These are phyloP conservation scores for Pseudocercospora macadamiae DNA, from an alignment of 2,329 filamentous ascomycete species.

Conservation along the genomic window DNA sequence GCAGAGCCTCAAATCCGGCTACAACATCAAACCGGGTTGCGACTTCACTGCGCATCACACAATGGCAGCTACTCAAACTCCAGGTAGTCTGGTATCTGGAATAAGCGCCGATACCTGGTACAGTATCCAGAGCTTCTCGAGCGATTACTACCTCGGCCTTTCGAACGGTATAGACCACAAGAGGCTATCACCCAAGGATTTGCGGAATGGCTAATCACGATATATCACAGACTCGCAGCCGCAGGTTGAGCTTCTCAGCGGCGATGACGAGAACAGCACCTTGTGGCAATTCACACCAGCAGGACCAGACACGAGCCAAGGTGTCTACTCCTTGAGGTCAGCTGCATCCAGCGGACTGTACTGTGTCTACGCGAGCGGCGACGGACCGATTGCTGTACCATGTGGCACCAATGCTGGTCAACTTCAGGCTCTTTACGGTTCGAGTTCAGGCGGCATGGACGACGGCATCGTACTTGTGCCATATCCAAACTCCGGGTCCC, in stretches of 20 bases:
- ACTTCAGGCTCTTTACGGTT: constrained; percentile 12
- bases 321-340: constrained; percentile 16
- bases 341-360: constrained; percentile 9
- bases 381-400: constrained; percentile 2
- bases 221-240: no score
- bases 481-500: background rate
- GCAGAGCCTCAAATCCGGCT: no score
- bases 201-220: no score
- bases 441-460: background rate
- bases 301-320: constrained; percentile 9
- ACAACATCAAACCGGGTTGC: no score
- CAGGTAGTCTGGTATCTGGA: constrained; percentile 1
- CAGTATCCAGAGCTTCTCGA: constrained; percentile 15
- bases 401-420: constrained; percentile 13
- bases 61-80: background rate
- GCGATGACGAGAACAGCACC: constrained; percentile 2
- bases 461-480: constrained; percentile 12
- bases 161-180: constrained; percentile 3
- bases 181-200: no score
- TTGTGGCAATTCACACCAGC: constrained; percentile 19
- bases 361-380: constrained; percentile 9
- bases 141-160: constrained; percentile 17
- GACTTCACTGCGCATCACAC: no score
- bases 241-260: constrained; percentile 9
- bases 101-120: constrained; percentile 14